Base-by-base conservation (phyloP, 2,329 filamentous ascomycete species). In the Beauveria brongniartii region DNA sequence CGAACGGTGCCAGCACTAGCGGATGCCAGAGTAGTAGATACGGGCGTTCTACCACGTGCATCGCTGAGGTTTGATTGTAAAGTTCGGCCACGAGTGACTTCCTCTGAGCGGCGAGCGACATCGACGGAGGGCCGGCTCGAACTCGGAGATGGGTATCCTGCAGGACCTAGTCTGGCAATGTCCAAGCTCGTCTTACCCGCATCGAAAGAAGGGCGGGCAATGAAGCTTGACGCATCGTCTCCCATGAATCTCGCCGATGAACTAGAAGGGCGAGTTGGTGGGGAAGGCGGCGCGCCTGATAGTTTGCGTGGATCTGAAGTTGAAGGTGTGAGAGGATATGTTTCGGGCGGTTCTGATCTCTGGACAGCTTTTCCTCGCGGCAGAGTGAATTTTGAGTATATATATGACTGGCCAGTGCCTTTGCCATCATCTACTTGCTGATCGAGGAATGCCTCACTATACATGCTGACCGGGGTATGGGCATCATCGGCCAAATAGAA, bases 281-380 rank as follows among this genome's bases (percentile, higher is more conserved):
- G 84, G 6, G 85, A 87, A 1, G 83, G 85, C 10, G 85, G 84
- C 16, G 83, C 78, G 26, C 72, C 70, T 12, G 75, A 71, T 41
- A 76, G 67, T 63, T 78, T 69, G 71, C 78, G 77, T 20, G 72
- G 71, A 60, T 78, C 79, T 66, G 71, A 77, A 62, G 86, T 80
- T 3, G 80, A 70, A 24, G 72, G 77, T 0, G 78, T 76, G 30
- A 80, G 76, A 16, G 60, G 40, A 18, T 75, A 74, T 3, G n/a
- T 47, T 62, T 87, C 85, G 14, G 85, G 77, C 14, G 81, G 72
- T 1, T 87, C 87, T 44, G 84, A 81, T 62, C 91, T 82, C 63
- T 95, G 87, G 7, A 95, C 74, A 40, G 82, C 81, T 71, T 94
- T 90, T 16, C 93, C 93, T 63, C 93, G 84, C 1, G 94, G 93